Evolutionary conservation across 768 basidiomycete genomes (phyloP).

Genomic region (Chlorophyllum brunneum): DNA sequence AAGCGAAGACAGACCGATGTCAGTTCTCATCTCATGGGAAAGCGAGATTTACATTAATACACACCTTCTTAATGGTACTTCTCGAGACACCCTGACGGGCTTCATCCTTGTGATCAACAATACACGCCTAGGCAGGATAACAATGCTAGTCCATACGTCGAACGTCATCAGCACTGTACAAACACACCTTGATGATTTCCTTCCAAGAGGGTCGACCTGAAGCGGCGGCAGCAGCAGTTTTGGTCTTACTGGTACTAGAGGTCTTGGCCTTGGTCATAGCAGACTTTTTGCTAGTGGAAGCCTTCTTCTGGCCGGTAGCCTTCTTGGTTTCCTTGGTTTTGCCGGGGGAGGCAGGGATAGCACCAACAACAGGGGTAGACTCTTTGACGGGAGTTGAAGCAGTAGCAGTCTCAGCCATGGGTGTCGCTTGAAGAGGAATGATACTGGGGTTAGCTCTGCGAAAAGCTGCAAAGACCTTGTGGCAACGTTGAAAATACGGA

Average conservation of each 20-base stretch:
- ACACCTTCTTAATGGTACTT: slow-evolving; percentile 76
- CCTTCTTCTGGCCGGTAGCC: slow-evolving; percentile 18
- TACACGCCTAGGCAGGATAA: slow-evolving; percentile 58
- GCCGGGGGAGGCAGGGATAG: slow-evolving; percentile 18
- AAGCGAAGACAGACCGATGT: slow-evolving; percentile 16
- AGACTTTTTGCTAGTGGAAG: slow-evolving; percentile 22
- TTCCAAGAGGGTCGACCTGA: slow-evolving; percentile 47
- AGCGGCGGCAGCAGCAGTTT: slow-evolving; percentile 19
- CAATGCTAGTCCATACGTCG: slow-evolving; percentile 2
- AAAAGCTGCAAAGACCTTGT: slow-evolving; percentile 13
- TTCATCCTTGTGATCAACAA: slow-evolving; percentile 60
- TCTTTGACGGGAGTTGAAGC: slow-evolving; percentile 12
- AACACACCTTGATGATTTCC: slow-evolving; percentile 47
- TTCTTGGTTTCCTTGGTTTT: slow-evolving; percentile 15
- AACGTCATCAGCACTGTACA: background rate
- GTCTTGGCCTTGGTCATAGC: slow-evolving; percentile 30
- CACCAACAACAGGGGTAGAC: slow-evolving; percentile 20
- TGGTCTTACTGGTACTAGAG: slow-evolving; percentile 26
- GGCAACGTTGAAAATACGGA: background rate
- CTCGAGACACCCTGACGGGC: slow-evolving; percentile 73
- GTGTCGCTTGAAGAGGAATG: slow-evolving; percentile 10
- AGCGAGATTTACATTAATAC: slow-evolving; percentile 15
- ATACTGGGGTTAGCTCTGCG: too few species aligned
- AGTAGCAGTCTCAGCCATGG: slow-evolving; percentile 13
- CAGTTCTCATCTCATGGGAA: background rate